These are phyloP conservation scores for Rhododendron mucronatum DNA, from an alignment of 148 eudicot species.

Conservation along the genomic window DNA sequence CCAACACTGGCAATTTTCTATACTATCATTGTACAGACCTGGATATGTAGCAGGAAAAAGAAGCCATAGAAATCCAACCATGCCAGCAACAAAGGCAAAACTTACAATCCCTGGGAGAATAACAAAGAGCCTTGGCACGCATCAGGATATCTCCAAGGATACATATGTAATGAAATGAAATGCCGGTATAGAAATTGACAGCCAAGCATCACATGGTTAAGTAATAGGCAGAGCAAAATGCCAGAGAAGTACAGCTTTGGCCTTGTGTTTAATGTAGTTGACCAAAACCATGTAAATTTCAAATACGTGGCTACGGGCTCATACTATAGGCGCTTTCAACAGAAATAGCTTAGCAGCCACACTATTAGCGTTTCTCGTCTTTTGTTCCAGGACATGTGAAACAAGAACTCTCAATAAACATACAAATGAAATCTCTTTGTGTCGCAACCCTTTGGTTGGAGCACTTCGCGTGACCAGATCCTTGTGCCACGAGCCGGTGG, in stretches of 20 bases:
- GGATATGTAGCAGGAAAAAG: conserved; percentile 59
- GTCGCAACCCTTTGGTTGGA: background rate
- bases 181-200: background rate
- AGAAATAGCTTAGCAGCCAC: background rate
- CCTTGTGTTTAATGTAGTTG: background rate
- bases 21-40: conserved; percentile 44
- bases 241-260: background rate
- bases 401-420: background rate
- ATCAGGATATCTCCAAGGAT: background rate
- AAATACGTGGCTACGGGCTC: background rate
- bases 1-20: conserved; percentile 73
- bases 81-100: conserved; percentile 49
- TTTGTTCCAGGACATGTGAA: background rate
- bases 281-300: background rate
- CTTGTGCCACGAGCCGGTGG: background rate
- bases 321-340: background rate
- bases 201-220: background rate
- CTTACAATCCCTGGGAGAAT: conserved; percentile 53
- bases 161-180: background rate
- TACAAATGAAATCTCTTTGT: background rate
- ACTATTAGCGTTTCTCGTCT: background rate
- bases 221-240: background rate
- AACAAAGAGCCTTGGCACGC: background rate
- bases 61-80: conserved; percentile 50
- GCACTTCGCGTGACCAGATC: background rate